These are phyloP conservation scores for Adansonia digitata DNA, from an alignment of 345 rosid genomes.

Conservation along the genomic window DNA sequence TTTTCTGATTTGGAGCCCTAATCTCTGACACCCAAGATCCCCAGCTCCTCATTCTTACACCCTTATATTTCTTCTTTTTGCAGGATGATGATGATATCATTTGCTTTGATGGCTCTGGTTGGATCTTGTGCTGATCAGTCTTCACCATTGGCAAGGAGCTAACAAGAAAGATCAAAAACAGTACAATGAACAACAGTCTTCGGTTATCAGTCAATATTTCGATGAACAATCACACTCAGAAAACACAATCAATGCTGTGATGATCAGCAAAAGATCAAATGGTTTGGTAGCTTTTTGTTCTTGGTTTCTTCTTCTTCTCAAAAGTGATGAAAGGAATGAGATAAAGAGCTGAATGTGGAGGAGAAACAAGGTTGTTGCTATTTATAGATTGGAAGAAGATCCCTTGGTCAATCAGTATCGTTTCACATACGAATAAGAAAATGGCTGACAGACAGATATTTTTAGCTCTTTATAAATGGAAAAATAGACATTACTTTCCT, in stretches of 20 bases:
- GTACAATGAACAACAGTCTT: not conserved
- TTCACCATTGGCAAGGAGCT: conserved; percentile 47
- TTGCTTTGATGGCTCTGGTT: conserved; percentile 27
- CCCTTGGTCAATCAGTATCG: conserved; percentile 21
- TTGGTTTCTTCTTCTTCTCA: conserved; percentile 16
- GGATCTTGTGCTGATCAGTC: conserved; percentile 40
- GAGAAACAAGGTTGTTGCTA: conserved; percentile 12
- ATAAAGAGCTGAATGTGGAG: conserved; percentile 12
- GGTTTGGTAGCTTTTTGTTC: not conserved
- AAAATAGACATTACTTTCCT: not conserved
- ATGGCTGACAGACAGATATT: conserved; percentile 39
- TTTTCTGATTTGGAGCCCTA: conserved; percentile 91
- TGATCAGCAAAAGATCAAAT: not conserved
- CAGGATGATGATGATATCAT: conserved; percentile 22
- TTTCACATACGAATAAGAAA: conserved; percentile 17
- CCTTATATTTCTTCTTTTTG: conserved; percentile 70
- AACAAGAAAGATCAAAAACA: not conserved
- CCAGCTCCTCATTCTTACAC: conserved; percentile 99
- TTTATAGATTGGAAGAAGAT: conserved; percentile 36
- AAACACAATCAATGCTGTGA: not conserved
- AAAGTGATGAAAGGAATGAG: not conserved
- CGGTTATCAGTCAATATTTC: not conserved
- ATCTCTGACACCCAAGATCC: conserved; percentile 99
- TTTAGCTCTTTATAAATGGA: conserved; percentile 8
- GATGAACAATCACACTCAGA: not conserved